These are phyloP conservation scores for Euphorbia corollata DNA, from an alignment of 441 rosid species.

Conservation along the genomic window DNA sequence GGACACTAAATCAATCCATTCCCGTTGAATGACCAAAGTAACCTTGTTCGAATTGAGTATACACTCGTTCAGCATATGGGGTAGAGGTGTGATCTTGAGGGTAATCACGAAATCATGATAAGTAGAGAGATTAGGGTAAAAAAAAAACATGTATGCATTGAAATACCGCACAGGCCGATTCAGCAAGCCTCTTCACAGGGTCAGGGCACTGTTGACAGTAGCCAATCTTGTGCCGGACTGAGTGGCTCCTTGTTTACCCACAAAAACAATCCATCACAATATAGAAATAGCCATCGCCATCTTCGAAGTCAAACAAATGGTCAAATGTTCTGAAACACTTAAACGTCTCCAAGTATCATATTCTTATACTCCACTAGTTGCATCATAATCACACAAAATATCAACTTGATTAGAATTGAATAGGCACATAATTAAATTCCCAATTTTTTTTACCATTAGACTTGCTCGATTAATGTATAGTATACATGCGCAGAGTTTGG, in stretches of 20 bases:
- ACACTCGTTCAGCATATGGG: conserved; percentile 61
- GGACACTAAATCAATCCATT: too few species aligned
- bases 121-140: conserved; percentile 39
- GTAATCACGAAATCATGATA: conserved; percentile 38
- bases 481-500: too few species aligned
- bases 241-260: conserved; percentile 62
- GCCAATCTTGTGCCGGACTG: conserved; percentile 42
- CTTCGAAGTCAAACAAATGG: conserved; percentile 48
- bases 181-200: conserved; percentile 44
- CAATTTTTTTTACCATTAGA: too few species aligned
- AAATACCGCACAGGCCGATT: conserved; percentile 59
- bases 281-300: conserved; percentile 43
- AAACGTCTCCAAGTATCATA: conserved; percentile 78
- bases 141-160: conserved; percentile 50
- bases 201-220: conserved; percentile 65
- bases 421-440: too few species aligned
- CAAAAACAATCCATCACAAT: conserved; percentile 76
- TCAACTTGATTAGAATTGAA: too few species aligned
- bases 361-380: conserved; percentile 63
- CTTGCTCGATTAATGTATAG: too few species aligned
- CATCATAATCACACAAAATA: background rate
- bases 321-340: conserved; percentile 62
- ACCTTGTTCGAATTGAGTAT: background rate
- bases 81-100: conserved; percentile 37
- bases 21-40: background rate